Conservation (phyloP, 192 early-diverging fungal genomes). For the Backusella macrospora region DNA sequence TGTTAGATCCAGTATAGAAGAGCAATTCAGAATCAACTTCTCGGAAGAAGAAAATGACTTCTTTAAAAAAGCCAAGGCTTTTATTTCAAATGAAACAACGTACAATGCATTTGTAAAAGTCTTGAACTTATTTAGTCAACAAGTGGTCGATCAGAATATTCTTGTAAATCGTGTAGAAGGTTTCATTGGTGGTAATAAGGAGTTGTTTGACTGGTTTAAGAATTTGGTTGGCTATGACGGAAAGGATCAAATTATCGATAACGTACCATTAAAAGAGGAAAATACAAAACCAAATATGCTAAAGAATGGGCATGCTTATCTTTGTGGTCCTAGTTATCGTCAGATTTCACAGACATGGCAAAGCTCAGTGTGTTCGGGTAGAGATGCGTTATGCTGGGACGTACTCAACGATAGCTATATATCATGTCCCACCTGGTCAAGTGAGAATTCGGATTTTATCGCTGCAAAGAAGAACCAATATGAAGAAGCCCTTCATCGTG, state of each 20-base stretch:
- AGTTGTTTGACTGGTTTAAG: slow-evolving; percentile 95
- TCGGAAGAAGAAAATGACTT: slow-evolving; percentile 86
- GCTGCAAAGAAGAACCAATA: slow-evolving; percentile 88
- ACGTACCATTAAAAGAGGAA: slow-evolving; percentile 56
- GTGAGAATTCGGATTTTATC: slow-evolving; percentile 86
- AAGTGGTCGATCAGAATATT: slow-evolving; percentile 86
- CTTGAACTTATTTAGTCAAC: slow-evolving; percentile 91
- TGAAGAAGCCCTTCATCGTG: slow-evolving; percentile 90
- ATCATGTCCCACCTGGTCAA: slow-evolving; percentile 88
- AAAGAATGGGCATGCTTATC: slow-evolving; percentile 44
- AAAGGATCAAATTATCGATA: slow-evolving; percentile 66
- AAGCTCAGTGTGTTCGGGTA: slow-evolving; percentile 76
- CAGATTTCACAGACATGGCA: slow-evolving; percentile 29
- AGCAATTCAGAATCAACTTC: slow-evolving; percentile 26
- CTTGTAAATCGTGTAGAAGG: slow-evolving; percentile 88
- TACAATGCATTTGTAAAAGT: slow-evolving; percentile 98
- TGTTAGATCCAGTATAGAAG: slow-evolving; percentile 7
- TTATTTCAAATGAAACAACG: slow-evolving; percentile 80
- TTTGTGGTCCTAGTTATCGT: slow-evolving; percentile 69
- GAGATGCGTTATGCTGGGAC: slow-evolving; percentile 87
- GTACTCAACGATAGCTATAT: slow-evolving; percentile 96
- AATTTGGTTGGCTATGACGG: slow-evolving; percentile 81
- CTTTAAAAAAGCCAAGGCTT: slow-evolving; percentile 88
- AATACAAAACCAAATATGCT: neutral
- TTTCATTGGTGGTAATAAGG: slow-evolving; percentile 79